Evolutionary conservation across 1,139 yeast genomes (phyloP).

Genomic region (Saccharomycopsis hybrid): DNA sequence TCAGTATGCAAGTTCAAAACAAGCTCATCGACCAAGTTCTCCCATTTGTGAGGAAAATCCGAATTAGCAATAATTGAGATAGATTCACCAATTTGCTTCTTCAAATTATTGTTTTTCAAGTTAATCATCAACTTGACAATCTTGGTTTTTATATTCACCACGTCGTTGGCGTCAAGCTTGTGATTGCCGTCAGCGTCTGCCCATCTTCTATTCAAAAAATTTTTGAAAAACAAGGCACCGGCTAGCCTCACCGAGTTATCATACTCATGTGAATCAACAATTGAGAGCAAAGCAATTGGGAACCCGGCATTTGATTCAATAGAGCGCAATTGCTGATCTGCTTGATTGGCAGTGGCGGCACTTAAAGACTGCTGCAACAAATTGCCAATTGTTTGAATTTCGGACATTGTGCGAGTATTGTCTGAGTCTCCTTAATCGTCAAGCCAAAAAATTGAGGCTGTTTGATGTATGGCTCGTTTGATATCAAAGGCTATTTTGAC

Average conservation of each 20-base stretch:
- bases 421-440: too few relatives aligned
- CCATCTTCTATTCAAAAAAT: conserved; percentile 81
- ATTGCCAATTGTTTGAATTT: conserved; percentile 27
- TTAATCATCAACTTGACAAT: conserved; percentile 78
- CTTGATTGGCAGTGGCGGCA: conserved; percentile 46
- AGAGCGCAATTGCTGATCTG: conserved; percentile 52
- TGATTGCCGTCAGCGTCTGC: conserved; percentile 83
- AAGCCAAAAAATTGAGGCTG: too few relatives aligned
- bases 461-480: too few relatives aligned
- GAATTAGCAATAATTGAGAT: conserved; percentile 89
- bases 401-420: conserved; percentile 9
- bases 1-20: conserved; percentile 50
- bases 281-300: conserved; percentile 64
- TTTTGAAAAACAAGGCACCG: conserved; percentile 86
- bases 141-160: conserved; percentile 61
- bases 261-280: conserved; percentile 60
- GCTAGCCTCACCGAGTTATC: conserved; percentile 66
- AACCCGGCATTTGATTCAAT: conserved; percentile 69
- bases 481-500: too few relatives aligned
- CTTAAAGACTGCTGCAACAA: conserved; percentile 34
- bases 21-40: conserved; percentile 66
- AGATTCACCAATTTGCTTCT: conserved; percentile 90
- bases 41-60: conserved; percentile 93
- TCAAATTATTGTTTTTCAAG: conserved; percentile 63
- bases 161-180: conserved; percentile 55